A percentile compares a stretch with the other conserved stretches of the same genome.
phyloP scores from a whole-genome alignment of 441 rosid genomes.

The Hura crepitans region DNA sequence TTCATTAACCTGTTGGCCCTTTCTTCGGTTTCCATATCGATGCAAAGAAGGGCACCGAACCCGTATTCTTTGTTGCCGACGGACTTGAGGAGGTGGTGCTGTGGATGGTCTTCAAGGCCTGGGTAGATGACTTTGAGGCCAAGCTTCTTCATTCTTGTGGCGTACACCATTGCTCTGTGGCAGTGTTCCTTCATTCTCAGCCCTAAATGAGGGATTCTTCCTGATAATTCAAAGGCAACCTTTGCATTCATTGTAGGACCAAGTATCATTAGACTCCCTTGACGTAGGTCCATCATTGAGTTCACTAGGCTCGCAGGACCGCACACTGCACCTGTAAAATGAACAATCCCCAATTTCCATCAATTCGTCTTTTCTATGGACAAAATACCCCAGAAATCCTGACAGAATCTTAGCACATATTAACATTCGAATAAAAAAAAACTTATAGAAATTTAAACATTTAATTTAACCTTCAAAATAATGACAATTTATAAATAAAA shows the following conservation, averaged over 20 bases:
- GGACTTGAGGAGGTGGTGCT: constrained; percentile 55
- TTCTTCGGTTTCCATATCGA: constrained; percentile 87
- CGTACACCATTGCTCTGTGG: constrained; percentile 61
- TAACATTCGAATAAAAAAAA: too few relatives aligned
- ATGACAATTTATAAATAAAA: too few relatives aligned
- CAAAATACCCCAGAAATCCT: too few relatives aligned
- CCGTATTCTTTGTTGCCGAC: constrained; percentile 66
- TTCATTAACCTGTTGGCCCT: constrained; percentile 74
- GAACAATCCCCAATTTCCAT: too few relatives aligned
- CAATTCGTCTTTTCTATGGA: not conserved
- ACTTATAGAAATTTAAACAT: too few relatives aligned
- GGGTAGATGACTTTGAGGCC: constrained; percentile 82
- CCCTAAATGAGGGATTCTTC: constrained; percentile 73
- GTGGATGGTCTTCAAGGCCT: constrained; percentile 74
- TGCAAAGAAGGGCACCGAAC: constrained; percentile 66
- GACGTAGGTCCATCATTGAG: constrained; percentile 93
- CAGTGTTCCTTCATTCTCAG: constrained; percentile 90
- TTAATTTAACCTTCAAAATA: too few relatives aligned
- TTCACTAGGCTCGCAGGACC: constrained; percentile 77
- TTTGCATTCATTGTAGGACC: constrained; percentile 98
- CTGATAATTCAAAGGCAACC: constrained; percentile 82
- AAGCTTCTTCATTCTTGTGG: constrained; percentile 57
- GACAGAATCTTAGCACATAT: too few relatives aligned
- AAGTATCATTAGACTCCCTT: constrained; percentile 77
- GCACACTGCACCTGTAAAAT: constrained; percentile 72